Base-by-base conservation (phyloP, 2,329 filamentous ascomycete species). In the Amauroascus verrucosus region DNA sequence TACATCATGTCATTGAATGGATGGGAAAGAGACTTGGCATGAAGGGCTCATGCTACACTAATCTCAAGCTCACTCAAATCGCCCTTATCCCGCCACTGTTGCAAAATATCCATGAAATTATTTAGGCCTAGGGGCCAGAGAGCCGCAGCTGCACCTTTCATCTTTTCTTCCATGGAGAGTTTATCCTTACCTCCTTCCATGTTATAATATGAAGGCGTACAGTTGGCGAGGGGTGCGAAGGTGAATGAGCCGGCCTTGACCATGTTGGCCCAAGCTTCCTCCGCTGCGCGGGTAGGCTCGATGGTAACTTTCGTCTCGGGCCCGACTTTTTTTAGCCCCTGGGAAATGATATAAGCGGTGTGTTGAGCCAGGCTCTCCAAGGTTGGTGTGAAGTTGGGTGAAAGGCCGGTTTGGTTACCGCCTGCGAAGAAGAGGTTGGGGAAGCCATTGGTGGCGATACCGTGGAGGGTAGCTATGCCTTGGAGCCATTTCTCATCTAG, bases 401-500 rank as follows among this genome's bases (percentile, higher is more conserved):
- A 33, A 20, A 40, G 9, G 35, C 64, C 71, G 1, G 65, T 59
- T 62, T 80, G 77, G n/a, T 62, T 52, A 0, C 70, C 59, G 9
- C 72, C 72, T 0, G 70, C 59, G 59, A 75, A 73, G 70, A 79
- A 76, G 44, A 81, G 58, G 57, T 82, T 82, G 1, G 79, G 79
- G 54, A 82, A 82, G 0, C 68, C 71, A 57, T 67, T 64, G 0
- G 67, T 71, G 4, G 69, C 63, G 6, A 75, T 62, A 9, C 78
- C 79, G 62, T 82, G 79, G 0, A 82, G 67, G 0, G 79, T 81
- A 0, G 67, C 60, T 0, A 75, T 60, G 0, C 74, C 76, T 0
- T 69, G 64, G 13, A 64, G 62, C 62, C 75, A 78, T 58, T 75
- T 75, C 2, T 75, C 65, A 7, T 71, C 70, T 37, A 81, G 63